Evolutionary conservation across 177 flowering plant genomes (phyloP), one percentile per base, ranked within the genome.

Genomic region (Vitis hybrid): DNA sequence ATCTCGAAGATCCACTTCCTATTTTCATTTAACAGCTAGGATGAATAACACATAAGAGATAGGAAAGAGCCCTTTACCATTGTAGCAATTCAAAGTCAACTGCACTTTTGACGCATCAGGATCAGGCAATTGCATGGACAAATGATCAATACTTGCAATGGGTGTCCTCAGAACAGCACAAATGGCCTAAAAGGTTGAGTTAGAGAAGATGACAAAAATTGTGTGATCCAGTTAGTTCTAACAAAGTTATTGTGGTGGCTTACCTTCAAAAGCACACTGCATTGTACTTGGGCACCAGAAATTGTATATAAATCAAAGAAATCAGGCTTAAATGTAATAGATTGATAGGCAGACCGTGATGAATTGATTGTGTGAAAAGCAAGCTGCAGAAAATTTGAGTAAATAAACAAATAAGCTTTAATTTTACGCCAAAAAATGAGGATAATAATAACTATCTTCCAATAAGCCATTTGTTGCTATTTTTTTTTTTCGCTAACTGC

Each of bases 161-260:
- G 98, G 90, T 20, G 98, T 93, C 86, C 99, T 89, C n/a, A 95
- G 84, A 75, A 95, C 93, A 71, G 97, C 77, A 78, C 97, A 91
- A 76, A 91, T 78, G 57, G 97, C 98, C 99, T 93, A 80, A 71
- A 71, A 51, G 22, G 49, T 52, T 45, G 31, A 69, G 64, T 77
- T 26, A 75, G 72, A 52, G 52, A 59, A 60, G 4, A 53, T 9
- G 2, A 2, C 58, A 33, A 5, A 16, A 31, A 45, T 11, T 16
- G 29, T 20, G 65, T 39, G 13, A n/a, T 12, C 18, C 39, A 15
- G 13, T 15, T 20, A 55, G 39, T 68, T 64, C 19, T 6, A 62
- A 4, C 5, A 45, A 67, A 68, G 56, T 13, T 29, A 33, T 60
- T 0, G 45, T 29, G 11, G 66, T n/a, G 10, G 1, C 65, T 50